Evolutionary conservation across 1,139 yeast genomes (phyloP).

Genomic region (Saccharomyces uvarum): DNA sequence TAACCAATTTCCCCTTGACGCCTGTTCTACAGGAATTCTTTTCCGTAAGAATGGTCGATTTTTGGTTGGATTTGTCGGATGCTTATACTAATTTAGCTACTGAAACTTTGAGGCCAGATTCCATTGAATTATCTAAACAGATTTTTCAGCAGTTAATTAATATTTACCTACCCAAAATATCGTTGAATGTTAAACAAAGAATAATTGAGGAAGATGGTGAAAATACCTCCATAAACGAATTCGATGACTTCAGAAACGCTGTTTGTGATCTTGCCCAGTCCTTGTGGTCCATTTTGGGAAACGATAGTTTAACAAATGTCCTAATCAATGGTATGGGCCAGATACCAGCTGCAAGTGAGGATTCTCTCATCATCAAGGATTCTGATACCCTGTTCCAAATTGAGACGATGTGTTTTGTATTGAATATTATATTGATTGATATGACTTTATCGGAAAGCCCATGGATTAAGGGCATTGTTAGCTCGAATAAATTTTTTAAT

Average conservation of each 20-base stretch:
- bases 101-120: constrained; percentile 22
- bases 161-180: constrained; percentile 30
- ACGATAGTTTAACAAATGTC: constrained; percentile 42
- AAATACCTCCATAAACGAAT: constrained; percentile 38
- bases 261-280: constrained; percentile 70
- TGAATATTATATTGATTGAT: constrained; percentile 44
- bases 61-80: constrained; percentile 76
- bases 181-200: constrained; percentile 27
- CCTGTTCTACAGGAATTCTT: constrained; percentile 63
- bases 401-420: constrained; percentile 62
- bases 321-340: constrained; percentile 40
- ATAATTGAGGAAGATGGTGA: constrained; percentile 28
- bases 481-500: constrained; percentile 22
- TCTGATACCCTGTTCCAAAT: constrained; percentile 40
- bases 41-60: constrained; percentile 60
- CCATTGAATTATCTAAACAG: constrained; percentile 23
- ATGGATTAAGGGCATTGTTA: constrained; percentile 37
- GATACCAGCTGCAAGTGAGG: constrained; percentile 19
- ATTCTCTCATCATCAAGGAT: constrained; percentile 9
- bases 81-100: constrained; percentile 34
- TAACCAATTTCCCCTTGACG: constrained; percentile 53
- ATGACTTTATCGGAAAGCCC: constrained; percentile 32
- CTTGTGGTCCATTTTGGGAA: constrained; percentile 57
- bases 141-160: constrained; percentile 30
- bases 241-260: constrained; percentile 59